Conservation (phyloP, 1,284 basidiomycete species). For the Fomitiporia mediterranea region DNA sequence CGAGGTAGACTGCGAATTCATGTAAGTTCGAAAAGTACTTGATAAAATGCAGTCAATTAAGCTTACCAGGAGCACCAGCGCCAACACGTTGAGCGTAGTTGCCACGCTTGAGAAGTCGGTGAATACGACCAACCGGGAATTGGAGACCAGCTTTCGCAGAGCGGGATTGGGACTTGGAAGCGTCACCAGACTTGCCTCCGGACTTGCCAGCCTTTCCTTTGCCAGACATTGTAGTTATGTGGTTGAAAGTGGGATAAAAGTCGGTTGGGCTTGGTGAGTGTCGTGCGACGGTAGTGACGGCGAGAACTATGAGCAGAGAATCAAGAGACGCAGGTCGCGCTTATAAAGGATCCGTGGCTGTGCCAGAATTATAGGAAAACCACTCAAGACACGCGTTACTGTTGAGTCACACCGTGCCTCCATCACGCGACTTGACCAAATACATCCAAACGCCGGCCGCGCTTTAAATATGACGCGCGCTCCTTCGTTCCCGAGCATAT, state of each 20-base stretch:
- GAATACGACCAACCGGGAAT: conserved; percentile 91
- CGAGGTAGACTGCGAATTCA: conserved; percentile 65
- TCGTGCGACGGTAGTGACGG: neutral
- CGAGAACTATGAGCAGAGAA: neutral
- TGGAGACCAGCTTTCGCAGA: conserved; percentile 81
- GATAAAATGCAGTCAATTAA: neutral
- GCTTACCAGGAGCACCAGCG: conserved; percentile 73
- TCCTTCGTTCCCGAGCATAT: neutral
- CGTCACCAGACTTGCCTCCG: conserved; percentile 49
- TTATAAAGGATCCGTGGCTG: conserved; percentile 20
- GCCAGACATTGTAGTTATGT: conserved; percentile 44
- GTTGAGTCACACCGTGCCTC: conserved; percentile 9
- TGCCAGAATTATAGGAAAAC: conserved; percentile 10
- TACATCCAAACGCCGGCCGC: conserved; percentile 18
- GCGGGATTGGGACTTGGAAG: conserved; percentile 62
- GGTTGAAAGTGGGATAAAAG: conserved; percentile 9
- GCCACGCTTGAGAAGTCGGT: conserved; percentile 84
- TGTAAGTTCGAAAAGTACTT: conserved; percentile 2
- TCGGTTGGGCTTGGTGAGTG: neutral
- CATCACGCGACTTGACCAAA: conserved; percentile 22
- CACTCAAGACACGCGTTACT: conserved; percentile 2
- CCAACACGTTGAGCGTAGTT: conserved; percentile 83
- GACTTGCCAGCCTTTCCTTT: conserved; percentile 59
- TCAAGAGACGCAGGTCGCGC: neutral
- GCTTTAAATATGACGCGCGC: conserved; percentile 4